Percentiles rank a stretch among this genome's conserved stretches.
These are phyloP conservation scores for Tylopilus sp. DNA, from an alignment of 768 basidiomycete species.

Conservation along the genomic window DNA sequence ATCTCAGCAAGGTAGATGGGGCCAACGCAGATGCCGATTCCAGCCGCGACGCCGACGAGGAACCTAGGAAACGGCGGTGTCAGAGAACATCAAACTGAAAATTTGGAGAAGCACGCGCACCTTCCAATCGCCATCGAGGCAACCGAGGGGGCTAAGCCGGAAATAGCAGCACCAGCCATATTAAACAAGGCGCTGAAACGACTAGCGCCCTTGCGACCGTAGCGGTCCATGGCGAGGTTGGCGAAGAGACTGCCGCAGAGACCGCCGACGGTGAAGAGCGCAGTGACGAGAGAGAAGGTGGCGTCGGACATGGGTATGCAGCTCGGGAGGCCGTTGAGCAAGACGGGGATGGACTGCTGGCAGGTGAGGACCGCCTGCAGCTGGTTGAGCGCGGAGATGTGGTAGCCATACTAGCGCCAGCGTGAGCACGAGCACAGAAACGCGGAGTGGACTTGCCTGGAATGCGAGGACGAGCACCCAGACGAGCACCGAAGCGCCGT, in stretches of 20 bases:
- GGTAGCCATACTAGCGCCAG: conserved; percentile 75
- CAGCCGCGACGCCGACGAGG: conserved; percentile 67
- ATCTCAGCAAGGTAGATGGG: conserved; percentile 88
- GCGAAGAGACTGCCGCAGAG: conserved; percentile 71
- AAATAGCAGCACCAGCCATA: conserved; percentile 58
- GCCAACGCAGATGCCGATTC: conserved; percentile 71
- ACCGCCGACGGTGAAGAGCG: conserved; percentile 86
- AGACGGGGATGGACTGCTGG: conserved; percentile 28
- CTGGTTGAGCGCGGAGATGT: conserved; percentile 89
- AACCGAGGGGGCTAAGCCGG: conserved; percentile 60
- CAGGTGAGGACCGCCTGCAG: conserved; percentile 79
- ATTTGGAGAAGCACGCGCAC: conserved; percentile 33
- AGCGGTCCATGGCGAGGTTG: conserved; percentile 64
- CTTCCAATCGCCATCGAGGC: conserved; percentile 60
- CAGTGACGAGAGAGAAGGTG: conserved; percentile 79
- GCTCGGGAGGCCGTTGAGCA: conserved; percentile 47
- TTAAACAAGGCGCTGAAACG: conserved; percentile 55
- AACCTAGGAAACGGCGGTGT: conserved; percentile 38
- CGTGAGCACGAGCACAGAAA: background rate
- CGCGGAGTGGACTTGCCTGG: conserved; percentile 31
- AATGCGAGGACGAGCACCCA: conserved; percentile 69
- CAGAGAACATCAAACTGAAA: background rate
- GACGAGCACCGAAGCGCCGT: conserved; percentile 62
- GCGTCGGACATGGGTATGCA: conserved; percentile 80
- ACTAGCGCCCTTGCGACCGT: conserved; percentile 68